Evolutionary conservation across 1,284 basidiomycete species (phyloP).

Genomic region (Entoloma clypeatum): DNA sequence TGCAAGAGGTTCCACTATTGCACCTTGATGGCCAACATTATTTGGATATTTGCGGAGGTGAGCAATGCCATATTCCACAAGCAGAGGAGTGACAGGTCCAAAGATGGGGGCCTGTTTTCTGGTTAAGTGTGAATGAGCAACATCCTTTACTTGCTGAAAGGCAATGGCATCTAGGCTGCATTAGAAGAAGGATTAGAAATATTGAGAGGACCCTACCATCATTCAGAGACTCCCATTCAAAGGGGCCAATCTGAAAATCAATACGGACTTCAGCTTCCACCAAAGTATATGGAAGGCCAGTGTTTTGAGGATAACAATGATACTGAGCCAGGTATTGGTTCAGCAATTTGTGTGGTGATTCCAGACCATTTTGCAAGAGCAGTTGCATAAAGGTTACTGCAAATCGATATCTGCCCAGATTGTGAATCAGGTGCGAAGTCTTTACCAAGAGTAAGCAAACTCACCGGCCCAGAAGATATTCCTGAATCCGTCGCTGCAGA

Average conservation of each 20-base stretch:
- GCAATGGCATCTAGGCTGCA: too few species aligned
- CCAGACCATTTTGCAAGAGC: slow-evolving; percentile 12
- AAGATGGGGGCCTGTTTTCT: slow-evolving; percentile 8
- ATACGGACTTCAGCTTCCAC: too few species aligned
- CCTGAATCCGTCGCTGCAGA: slow-evolving; percentile 13
- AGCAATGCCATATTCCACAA: slow-evolving; percentile 16
- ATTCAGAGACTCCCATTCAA: too few species aligned
- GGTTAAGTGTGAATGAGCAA: slow-evolving; percentile 15
- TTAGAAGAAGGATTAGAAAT: too few species aligned
- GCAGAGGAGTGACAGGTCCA: slow-evolving; percentile 5
- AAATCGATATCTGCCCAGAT: slow-evolving; percentile 15
- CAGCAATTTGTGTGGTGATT: too few species aligned
- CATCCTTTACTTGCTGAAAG: slow-evolving; percentile 4
- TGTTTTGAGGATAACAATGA: too few species aligned
- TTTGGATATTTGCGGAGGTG: slow-evolving; percentile 10
- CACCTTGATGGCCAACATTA: slow-evolving; percentile 5
- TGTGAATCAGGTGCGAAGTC: slow-evolving; percentile 7
- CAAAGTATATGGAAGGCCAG: too few species aligned
- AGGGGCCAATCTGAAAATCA: too few species aligned
- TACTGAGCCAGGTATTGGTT: too few species aligned
- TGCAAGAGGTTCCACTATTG: slow-evolving; percentile 15
- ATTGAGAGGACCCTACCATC: too few species aligned
- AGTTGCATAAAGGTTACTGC: slow-evolving; percentile 15
- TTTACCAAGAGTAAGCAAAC: slow-evolving; percentile 5
- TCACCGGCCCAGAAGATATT: slow-evolving; percentile 17